Evolutionary conservation across 2,329 filamentous ascomycete genomes (phyloP).

Genomic region (Penicillium occitanis): DNA sequence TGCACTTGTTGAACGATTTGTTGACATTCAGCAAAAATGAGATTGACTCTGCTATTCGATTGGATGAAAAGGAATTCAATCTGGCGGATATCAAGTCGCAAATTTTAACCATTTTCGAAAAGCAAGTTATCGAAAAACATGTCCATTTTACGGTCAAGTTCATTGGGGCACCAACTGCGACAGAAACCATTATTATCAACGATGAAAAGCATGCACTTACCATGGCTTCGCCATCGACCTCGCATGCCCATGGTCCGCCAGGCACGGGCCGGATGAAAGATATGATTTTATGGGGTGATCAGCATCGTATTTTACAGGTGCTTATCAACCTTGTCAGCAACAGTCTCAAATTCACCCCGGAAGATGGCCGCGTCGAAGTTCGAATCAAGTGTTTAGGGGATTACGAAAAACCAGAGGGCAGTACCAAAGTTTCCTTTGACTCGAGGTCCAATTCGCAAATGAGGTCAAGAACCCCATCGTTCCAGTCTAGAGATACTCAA

Average conservation of each 20-base stretch:
- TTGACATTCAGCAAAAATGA: conserved; percentile 95
- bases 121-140: conserved; percentile 76
- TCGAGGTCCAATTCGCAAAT: conserved; percentile 31
- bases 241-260: conserved; percentile 61
- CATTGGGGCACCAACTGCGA: conserved; percentile 52
- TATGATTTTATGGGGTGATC: conserved; percentile 89
- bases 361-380: conserved; percentile 71
- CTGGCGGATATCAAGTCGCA: conserved; percentile 82
- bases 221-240: conserved; percentile 28
- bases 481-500: conserved; percentile 30
- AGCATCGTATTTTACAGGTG: conserved; percentile 87
- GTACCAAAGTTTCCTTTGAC: conserved; percentile 43
- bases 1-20: conserved; percentile 85
- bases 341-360: conserved; percentile 83
- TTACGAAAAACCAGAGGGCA: conserved; percentile 41
- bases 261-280: conserved; percentile 72
- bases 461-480: conserved; percentile 20
- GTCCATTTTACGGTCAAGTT: conserved; percentile 75
- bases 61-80: conserved; percentile 83
- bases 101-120: conserved; percentile 81
- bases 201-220: conserved; percentile 22
- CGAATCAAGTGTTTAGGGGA: conserved; percentile 66
- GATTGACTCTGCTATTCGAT: conserved; percentile 75
- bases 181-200: conserved; percentile 21
- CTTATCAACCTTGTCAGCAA: conserved; percentile 79